These are phyloP conservation scores for Russula sp. DNA, from an alignment of 768 basidiomycete genomes.

Conservation along the genomic window DNA sequence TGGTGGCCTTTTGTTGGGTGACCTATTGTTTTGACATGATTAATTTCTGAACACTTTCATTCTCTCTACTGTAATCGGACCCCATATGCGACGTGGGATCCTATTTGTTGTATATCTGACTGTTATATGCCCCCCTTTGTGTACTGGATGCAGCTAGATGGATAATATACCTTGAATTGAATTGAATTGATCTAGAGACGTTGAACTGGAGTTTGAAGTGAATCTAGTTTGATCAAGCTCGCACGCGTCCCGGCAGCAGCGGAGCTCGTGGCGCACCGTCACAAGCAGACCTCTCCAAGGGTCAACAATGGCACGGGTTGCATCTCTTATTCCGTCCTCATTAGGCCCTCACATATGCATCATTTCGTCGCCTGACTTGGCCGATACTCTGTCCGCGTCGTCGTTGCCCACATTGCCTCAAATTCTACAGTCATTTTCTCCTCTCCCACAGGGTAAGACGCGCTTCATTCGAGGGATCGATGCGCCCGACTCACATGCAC, in stretches of 20 bases:
- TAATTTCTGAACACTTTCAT: slow-evolving; percentile 9
- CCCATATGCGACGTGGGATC: not conserved
- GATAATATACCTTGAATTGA: not conserved
- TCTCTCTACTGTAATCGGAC: not conserved
- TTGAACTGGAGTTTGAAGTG: no score
- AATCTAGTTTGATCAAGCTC: no score
- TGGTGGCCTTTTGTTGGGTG: slow-evolving; percentile 37
- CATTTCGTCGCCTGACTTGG: slow-evolving; percentile 66
- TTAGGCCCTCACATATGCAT: slow-evolving; percentile 81
- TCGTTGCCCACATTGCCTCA: slow-evolving; percentile 67
- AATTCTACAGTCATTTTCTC: slow-evolving; percentile 82
- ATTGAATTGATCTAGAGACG: not conserved
- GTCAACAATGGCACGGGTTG: slow-evolving; percentile 38
- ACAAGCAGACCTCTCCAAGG: not conserved
- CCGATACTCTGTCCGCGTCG: slow-evolving; percentile 53
- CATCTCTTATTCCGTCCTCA: slow-evolving; percentile 61
- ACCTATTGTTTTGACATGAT: not conserved
- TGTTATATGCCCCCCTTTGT: not conserved
- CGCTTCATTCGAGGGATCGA: slow-evolving; percentile 10
- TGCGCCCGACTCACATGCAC: slow-evolving; percentile 9
- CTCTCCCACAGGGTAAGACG: slow-evolving; percentile 67
- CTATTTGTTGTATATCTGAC: not conserved
- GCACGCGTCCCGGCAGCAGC: not conserved
- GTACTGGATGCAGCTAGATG: not conserved
- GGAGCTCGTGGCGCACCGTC: not conserved